A percentile compares a stretch with the other conserved stretches of the same genome.
Evolutionary conservation across 2,329 filamentous ascomycete genomes (phyloP).

Genomic region (Hypoxylon rubiginosum): DNA sequence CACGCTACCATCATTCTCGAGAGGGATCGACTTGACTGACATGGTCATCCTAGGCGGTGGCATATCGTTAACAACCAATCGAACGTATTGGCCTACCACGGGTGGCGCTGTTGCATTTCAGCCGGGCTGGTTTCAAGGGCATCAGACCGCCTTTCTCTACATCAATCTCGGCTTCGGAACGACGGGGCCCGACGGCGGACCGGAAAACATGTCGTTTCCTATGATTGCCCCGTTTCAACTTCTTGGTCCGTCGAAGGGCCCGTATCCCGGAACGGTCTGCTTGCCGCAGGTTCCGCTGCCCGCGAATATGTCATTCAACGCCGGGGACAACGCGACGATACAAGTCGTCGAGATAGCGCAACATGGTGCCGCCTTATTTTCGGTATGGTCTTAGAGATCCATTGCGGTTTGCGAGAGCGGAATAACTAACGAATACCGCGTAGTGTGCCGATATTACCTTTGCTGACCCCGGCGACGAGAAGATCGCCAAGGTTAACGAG

Average conservation of each 20-base stretch:
- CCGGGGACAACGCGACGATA: constrained; percentile 87
- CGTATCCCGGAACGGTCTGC: constrained; percentile 91
- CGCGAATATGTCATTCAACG: constrained; percentile 74
- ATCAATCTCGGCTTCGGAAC: constrained; percentile 91
- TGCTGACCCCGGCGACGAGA: constrained; percentile 77
- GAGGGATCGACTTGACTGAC: not conserved
- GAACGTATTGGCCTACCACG: constrained; percentile 89
- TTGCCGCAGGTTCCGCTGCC: constrained; percentile 91
- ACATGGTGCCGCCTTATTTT: constrained; percentile 79
- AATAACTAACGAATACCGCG: constrained; percentile 3
- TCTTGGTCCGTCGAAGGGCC: constrained; percentile 81
- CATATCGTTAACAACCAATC: constrained; percentile 80
- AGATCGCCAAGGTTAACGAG: constrained; percentile 78
- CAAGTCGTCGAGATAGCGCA: constrained; percentile 79
- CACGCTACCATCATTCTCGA: constrained; percentile 15
- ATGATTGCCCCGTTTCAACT: constrained; percentile 88
- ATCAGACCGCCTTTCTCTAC: constrained; percentile 85
- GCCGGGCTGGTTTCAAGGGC: constrained; percentile 96
- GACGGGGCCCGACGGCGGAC: constrained; percentile 72
- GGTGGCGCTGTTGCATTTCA: constrained; percentile 93
- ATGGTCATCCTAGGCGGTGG: constrained; percentile 78
- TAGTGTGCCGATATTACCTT: constrained; percentile 97
- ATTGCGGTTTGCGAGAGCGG: not conserved
- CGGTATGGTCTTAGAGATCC: constrained; percentile 61
- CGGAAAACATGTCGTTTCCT: constrained; percentile 86